Evolutionary conservation across 345 rosid genomes (phyloP), one percentile per base, ranked within the genome.

Genomic region (Camelina sativa): DNA sequence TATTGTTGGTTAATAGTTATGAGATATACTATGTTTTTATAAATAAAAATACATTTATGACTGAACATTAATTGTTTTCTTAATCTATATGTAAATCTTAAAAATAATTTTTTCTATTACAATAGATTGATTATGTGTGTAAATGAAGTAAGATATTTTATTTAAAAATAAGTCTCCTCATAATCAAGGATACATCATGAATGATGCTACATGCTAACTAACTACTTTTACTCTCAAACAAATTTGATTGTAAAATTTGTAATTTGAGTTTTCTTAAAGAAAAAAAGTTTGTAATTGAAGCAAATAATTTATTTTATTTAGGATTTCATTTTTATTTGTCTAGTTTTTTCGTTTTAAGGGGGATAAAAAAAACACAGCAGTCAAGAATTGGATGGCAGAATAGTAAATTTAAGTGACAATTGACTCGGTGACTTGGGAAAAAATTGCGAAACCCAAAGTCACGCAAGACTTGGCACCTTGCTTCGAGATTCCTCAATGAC

Each of bases 381-480:
- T 20, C 54, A 67, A 38, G 15, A 17, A 28, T 19, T 13, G 38
- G 10, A 52, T 60, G 74, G 79, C 63, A 67, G 11, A 68, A 76
- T 11, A 11, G 74, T 76, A 69, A 76, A 38, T 52, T 19, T 13
- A 13, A 30, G 48, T 6, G 16, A 68, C 68, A 52, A 60, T 50
- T 51, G 48, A 25, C 37, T 13, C 12, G 8, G 37, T 57, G 71
- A 58, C 67, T 43, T 34, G 0, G 47, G 50, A 12, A 50, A 67
- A 51, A 67, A 34, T 32, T 66, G 73, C 46, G 19, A 68, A 75
- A 50, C 68, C 47, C 62, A 15, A 7, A 67, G 67, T 75, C 67
- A 59, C 60, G 72, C 13, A n/a, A 30, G 65, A 67, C 67, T 50
- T 28, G 37, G 40, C 56, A 59, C 56, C 5, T 53, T 76, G 40